These are phyloP conservation scores for Claviceps purpurea DNA, from an alignment of 2,329 filamentous ascomycete species.

Conservation along the genomic window DNA sequence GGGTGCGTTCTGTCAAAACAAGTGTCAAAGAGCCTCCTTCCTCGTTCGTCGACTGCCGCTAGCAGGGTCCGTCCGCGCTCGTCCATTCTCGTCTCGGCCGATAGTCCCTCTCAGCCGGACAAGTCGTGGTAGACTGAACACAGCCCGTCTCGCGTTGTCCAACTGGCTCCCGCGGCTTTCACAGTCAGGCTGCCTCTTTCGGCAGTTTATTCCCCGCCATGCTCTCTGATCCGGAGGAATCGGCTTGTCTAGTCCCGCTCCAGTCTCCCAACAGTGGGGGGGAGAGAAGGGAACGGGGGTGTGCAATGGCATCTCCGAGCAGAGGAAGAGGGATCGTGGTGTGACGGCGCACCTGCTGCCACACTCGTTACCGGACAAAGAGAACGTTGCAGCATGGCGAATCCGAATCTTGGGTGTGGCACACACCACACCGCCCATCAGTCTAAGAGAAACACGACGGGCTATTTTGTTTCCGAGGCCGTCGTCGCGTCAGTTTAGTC, in stretches of 20 bases:
- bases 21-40: not conserved
- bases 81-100: not conserved
- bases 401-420: not conserved
- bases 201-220: not conserved
- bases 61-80: not conserved
- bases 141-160: not conserved
- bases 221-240: not conserved
- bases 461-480: not conserved
- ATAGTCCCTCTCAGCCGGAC: not conserved
- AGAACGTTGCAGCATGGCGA: slow-evolving; percentile 3
- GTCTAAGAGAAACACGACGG: not conserved
- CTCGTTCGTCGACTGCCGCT: not conserved
- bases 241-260: not conserved
- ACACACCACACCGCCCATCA: not conserved
- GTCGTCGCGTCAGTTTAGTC: not conserved
- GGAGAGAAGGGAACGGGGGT: not conserved
- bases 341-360: not conserved
- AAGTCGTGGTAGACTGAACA: not conserved
- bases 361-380: not conserved
- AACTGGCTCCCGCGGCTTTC: not conserved
- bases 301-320: not conserved
- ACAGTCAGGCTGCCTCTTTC: not conserved
- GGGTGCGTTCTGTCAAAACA: not conserved
- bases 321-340: not conserved
- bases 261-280: not conserved